Evolutionary conservation across 148 eudicot species (phyloP), one percentile per base, ranked within the genome.

Genomic region (Gaultheria prostrata): DNA sequence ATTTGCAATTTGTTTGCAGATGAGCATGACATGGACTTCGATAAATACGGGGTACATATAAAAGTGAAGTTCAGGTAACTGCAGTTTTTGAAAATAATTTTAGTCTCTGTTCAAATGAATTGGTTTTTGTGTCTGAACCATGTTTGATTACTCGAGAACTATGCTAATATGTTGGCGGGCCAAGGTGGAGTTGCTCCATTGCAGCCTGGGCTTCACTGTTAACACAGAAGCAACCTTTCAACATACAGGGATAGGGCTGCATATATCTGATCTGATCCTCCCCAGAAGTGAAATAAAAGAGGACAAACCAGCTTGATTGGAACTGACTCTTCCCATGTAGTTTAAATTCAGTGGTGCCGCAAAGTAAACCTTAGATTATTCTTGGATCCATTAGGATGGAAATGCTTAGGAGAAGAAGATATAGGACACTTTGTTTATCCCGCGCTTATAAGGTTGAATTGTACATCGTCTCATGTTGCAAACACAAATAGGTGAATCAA

Each of bases 11-110:
- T 82, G 17, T 82, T 59, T 79, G 78, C 89, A 96, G 99, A 94
- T 91, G 99, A 97, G 88, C 95, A 82, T 81, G 99, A 82, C 81
- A 93, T 91, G 87, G 97, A 97, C 82, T 97, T 93, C 70, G 93
- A 91, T 82, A 88, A 91, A 82, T 97, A 94, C 76, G 99, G 99
- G 77, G 89, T 97, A 83, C 91, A 93, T 84, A 91, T 97, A 63
- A 97, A 93, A 94, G 99, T 97, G 32, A 94, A 97, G 87, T 97
- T 97, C 92, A 97, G 99, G 99, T 94, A 88, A 83, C 75, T 77
- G 74, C 71, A 59, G 17, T 85, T 90, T 10, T 48, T 32, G 30
- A 49, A 1, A 81, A 49, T 65, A 78, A 45, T 12, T 84, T 73
- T 18, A 35, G 50, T 77, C 69, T 77, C 8, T 45, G 2, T 50